Percentiles rank a stretch among this genome's conserved stretches.
Evolutionary conservation across 192 early-diverging fungal genomes (phyloP).

Genomic region (Podila clonocystis): DNA sequence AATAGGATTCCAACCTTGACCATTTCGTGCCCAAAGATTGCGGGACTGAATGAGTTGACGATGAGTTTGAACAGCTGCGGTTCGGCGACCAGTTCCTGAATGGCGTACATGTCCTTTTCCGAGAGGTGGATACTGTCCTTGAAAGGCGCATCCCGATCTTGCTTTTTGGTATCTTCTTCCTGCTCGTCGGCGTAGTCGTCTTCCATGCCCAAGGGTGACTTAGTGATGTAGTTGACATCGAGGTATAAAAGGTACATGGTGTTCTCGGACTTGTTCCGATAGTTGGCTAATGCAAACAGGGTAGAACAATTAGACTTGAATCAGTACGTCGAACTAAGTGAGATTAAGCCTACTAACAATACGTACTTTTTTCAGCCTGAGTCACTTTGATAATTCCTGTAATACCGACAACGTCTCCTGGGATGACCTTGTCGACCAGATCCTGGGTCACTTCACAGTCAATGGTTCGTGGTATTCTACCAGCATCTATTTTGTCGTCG

Average conservation of each 20-base stretch:
- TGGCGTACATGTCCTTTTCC: constrained; percentile 76
- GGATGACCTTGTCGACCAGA: constrained; percentile 78
- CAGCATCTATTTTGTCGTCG: constrained; percentile 74
- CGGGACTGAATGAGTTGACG: constrained; percentile 83
- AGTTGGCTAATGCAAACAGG: constrained; percentile 7
- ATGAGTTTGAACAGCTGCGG: constrained; percentile 75
- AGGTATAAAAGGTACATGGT: constrained; percentile 81
- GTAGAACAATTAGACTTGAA: not conserved
- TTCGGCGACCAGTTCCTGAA: constrained; percentile 67
- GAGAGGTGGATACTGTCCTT: constrained; percentile 74
- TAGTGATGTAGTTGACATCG: constrained; percentile 72
- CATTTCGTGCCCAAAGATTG: constrained; percentile 86
- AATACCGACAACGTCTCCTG: constrained; percentile 84
- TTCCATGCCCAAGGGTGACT: constrained; percentile 58
- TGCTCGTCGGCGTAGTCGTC: constrained; percentile 41
- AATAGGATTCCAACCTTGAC: constrained; percentile 87
- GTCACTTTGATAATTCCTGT: constrained; percentile 83
- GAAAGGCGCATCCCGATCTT: constrained; percentile 15
- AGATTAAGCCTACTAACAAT: not conserved
- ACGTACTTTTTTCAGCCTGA: constrained; percentile 69
- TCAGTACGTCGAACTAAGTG: not conserved
- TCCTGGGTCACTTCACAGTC: constrained; percentile 82
- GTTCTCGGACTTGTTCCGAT: constrained; percentile 59
- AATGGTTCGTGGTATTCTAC: constrained; percentile 78
- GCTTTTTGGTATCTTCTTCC: constrained; percentile 41